Percentiles rank a stretch among this genome's conserved stretches.
Evolutionary conservation across 805 yeast species (phyloP).

Genomic region (Nakazawaea molendinolei): DNA sequence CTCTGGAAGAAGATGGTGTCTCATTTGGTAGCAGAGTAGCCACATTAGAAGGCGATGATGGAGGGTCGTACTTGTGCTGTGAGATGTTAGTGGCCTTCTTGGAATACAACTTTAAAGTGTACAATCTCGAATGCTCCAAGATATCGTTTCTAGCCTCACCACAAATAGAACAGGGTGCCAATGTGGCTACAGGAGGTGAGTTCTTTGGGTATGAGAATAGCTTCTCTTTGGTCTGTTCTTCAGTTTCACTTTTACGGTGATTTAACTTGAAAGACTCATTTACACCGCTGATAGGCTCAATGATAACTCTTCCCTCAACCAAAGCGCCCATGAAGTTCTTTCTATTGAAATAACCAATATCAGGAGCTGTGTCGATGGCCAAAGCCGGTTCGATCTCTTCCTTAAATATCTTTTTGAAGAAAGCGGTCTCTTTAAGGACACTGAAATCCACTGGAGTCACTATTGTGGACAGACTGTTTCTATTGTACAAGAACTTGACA

Average conservation of each 20-base stretch:
- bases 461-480: slow-evolving; percentile 2
- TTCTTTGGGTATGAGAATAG: slow-evolving; percentile 36
- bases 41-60: slow-evolving; percentile 9
- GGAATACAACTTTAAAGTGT: slow-evolving; percentile 50
- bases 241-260: slow-evolving; percentile 14
- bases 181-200: slow-evolving; percentile 68
- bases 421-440: slow-evolving; percentile 42
- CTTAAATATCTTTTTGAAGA: slow-evolving; percentile 55
- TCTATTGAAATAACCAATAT: slow-evolving; percentile 54
- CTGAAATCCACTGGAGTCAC: slow-evolving; percentile 13
- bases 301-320: slow-evolving; percentile 72
- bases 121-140: slow-evolving; percentile 72
- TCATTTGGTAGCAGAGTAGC: slow-evolving; percentile 6
- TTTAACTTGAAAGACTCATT: slow-evolving; percentile 62
- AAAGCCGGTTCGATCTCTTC: slow-evolving; percentile 80
- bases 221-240: slow-evolving; percentile 23
- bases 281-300: slow-evolving; percentile 82
- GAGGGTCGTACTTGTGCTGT: slow-evolving; percentile 13
- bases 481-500: slow-evolving; percentile 17
- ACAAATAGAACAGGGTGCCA: slow-evolving; percentile 75
- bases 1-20: slow-evolving; percentile 15
- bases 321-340: slow-evolving; percentile 58
- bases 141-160: slow-evolving; percentile 69
- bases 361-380: slow-evolving; percentile 56
- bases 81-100: slow-evolving; percentile 11